Base-by-base conservation (phyloP, 768 basidiomycete genomes). In the Lactarius akahatsu region DNA sequence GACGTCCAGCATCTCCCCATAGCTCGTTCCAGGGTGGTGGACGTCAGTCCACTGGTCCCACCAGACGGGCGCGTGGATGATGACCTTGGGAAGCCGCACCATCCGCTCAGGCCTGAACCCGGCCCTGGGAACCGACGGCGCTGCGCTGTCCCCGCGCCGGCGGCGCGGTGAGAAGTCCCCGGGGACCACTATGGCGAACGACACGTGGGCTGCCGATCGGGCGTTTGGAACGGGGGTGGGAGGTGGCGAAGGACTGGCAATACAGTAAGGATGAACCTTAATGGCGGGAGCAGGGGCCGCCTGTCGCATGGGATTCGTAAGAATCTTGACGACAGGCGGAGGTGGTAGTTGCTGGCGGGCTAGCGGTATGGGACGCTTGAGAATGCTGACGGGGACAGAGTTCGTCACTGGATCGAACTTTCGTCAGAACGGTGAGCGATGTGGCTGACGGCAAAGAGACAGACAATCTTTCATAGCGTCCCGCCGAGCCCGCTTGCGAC, bases 11-110 rank as follows among this genome's bases (percentile, higher is more conserved):
- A 43, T 34, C 15, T 54, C 4, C 9, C 47, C 57, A 18, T 58
- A 3, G 30, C 57, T 58, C 50, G 30, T 54, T 4, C 16, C 30
- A 16, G 40, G 65, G 18, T 18, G 58, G 38, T 64, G 26, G 13
- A 64, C 63, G 40, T 64, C 63, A 11, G 36, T 54, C 63, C 58
- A 54, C 0, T 30, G 1, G 38, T 64, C 63, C 63, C 63, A 64
- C 38, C 18, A 30, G 47, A 20, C 15, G 8, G 63, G 63, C 20
- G 32, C 50, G 38, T 64, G 57, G 15, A 62, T 16, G 4, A 62
- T 4, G 18, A 62, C 54, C 20, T 32, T 30, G 15, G 60, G 65
- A 20, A 38, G 34, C 7, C 15, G 30, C 20, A 41, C 18, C 50
- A 52, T 26, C 23, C 23, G 50, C 50, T 52, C 23, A 52, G 50